Conservation (phyloP, 2,329 filamentous ascomycete genomes). For the Aspergillus puulaauensis region DNA sequence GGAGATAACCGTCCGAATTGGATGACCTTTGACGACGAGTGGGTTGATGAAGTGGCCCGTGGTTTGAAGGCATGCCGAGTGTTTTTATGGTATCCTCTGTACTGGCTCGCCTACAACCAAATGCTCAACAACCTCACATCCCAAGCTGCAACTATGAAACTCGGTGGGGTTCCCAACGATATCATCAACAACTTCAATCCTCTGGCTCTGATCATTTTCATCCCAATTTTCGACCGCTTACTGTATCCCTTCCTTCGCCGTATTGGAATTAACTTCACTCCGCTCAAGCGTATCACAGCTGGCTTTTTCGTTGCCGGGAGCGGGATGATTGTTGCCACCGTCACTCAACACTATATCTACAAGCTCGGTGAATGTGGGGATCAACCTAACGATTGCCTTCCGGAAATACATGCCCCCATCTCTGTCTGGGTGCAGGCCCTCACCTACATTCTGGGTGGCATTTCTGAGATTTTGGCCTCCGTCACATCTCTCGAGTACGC, state of each 20-base stretch:
- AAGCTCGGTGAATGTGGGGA: slow-evolving; percentile 60
- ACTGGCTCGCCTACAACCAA: slow-evolving; percentile 53
- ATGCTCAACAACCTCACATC: slow-evolving; percentile 57
- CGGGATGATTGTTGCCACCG: slow-evolving; percentile 51
- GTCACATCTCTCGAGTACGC: slow-evolving; percentile 70
- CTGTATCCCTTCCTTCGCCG: slow-evolving; percentile 52
- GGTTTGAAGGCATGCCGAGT: slow-evolving; percentile 68
- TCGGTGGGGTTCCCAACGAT: slow-evolving; percentile 55
- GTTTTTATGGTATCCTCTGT: slow-evolving; percentile 58
- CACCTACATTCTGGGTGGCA: slow-evolving; percentile 52
- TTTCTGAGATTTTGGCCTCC: slow-evolving; percentile 58
- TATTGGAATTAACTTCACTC: slow-evolving; percentile 49
- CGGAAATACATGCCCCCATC: slow-evolving; percentile 52
- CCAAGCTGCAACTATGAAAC: slow-evolving; percentile 55
- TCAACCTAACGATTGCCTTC: slow-evolving; percentile 50
- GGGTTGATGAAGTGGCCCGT: slow-evolving; percentile 74
- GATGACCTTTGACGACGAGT: slow-evolving; percentile 78
- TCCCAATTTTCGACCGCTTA: slow-evolving; percentile 53
- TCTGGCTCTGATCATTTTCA: slow-evolving; percentile 53
- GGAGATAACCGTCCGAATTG: slow-evolving; percentile 19
- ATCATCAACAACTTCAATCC: slow-evolving; percentile 57
- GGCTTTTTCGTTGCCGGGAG: slow-evolving; percentile 50
- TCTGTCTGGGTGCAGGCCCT: slow-evolving; percentile 60
- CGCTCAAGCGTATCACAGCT: slow-evolving; percentile 53
- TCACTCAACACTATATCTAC: slow-evolving; percentile 59